Evolutionary conservation across 1,284 basidiomycete species (phyloP), one percentile per base, ranked within the genome.

Genomic region (Ceratobasidium sp.): DNA sequence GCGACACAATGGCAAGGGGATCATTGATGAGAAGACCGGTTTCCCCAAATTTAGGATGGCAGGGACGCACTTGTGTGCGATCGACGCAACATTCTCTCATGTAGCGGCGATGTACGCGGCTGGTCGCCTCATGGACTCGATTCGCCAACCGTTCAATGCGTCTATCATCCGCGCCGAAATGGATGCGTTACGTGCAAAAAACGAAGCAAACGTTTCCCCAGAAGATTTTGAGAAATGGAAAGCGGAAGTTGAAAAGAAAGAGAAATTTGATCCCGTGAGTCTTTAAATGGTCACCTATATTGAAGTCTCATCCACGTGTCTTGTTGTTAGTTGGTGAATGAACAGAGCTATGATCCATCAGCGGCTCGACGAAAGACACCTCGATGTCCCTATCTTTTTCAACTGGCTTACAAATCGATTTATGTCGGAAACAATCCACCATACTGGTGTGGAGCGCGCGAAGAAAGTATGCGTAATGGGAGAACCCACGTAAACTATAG

Each of bases 61-160:
- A 18, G 72, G 72, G 55, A 64, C 51, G 18, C 26, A 9, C n/a
- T 44, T 75, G 12, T 75, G 60, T 12, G 58, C 72, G 3, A 75
- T 75, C 61, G 61, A 75, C 42, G 61, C 40, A 5, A 64, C 72
- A 28, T 55, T 75, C 28, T 64, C 72, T 23, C 72, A 64, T 42
- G 61, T 64, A 39, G 72, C 72, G 42, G 72, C 60, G 39, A 75
- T 75, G 72, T 75, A 75, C 46, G 72, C 72, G 40, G 60, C 49
- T n/a, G 72, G 72, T 13, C 58, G 72, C 12, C 72, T 75, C 18
- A 60, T 75, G 28, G 61, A 64, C 46, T 64, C 58, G 3, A 75
- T 64, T 64, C 72, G 60, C 26, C 58, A 75, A 60, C 72, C 58
- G 15, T 75, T 75, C 72, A 75, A 75, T 28, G 72, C 72, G 28